Evolutionary conservation across 2,329 filamentous ascomycete species (phyloP).

Genomic region (Penicillium glabrum): DNA sequence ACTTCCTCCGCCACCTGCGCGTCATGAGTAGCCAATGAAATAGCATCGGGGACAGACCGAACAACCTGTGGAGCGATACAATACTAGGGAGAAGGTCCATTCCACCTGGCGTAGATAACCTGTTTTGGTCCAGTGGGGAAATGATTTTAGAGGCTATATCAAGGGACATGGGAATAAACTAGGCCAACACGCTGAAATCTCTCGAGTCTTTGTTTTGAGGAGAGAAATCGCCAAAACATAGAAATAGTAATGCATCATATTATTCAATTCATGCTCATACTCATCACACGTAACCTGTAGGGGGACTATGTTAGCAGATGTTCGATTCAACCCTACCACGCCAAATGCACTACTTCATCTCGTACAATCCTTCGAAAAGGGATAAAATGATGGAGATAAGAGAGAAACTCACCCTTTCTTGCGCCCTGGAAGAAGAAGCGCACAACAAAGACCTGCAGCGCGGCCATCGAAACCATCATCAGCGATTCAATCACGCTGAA

Average conservation of each 20-base stretch:
- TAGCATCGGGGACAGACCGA: neutral
- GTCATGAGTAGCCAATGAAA: neutral
- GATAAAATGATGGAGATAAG: neutral
- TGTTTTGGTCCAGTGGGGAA: constrained; percentile 7
- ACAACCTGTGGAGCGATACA: neutral
- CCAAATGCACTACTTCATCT: neutral
- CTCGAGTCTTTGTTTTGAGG: constrained; percentile 14
- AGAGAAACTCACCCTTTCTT: constrained; percentile 57
- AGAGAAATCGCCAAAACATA: constrained; percentile 3
- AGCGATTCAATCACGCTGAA: constrained; percentile 91
- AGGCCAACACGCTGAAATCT: constrained; percentile 7
- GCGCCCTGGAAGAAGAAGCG: constrained; percentile 96
- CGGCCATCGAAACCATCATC: constrained; percentile 94
- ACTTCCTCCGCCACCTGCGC: neutral
- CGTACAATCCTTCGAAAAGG: neutral
- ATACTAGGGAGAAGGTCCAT: neutral
- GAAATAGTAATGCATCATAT: constrained; percentile 24
- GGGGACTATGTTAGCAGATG: constrained; percentile 7
- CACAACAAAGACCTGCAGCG: constrained; percentile 93
- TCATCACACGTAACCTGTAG: constrained; percentile 38
- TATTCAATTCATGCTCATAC: constrained; percentile 32
- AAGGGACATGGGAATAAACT: constrained; percentile 8
- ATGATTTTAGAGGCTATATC: constrained; percentile 11
- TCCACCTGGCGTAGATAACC: constrained; percentile 2
- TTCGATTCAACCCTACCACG: neutral